phyloP scores from a whole-genome alignment of 129 eudicot genomes.

The Centella asiatica region DNA sequence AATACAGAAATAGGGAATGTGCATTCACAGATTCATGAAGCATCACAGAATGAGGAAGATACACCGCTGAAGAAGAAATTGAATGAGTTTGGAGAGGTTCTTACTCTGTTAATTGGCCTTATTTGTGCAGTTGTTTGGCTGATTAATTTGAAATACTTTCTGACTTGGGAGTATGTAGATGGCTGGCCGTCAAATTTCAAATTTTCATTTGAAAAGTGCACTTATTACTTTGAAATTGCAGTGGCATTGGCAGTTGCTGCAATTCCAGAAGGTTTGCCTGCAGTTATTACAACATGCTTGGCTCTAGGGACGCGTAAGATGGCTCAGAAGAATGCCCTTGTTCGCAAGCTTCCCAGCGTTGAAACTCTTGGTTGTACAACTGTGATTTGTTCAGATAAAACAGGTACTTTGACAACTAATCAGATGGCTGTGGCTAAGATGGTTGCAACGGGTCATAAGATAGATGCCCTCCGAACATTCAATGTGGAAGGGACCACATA shows the following conservation, averaged over 20 bases:
- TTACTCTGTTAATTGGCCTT: slow-evolving; percentile 65
- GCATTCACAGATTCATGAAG: slow-evolving; percentile 87
- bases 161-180: slow-evolving; percentile 68
- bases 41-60: slow-evolving; percentile 60
- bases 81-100: slow-evolving; percentile 84
- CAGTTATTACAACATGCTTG: slow-evolving; percentile 89
- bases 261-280: slow-evolving; percentile 91
- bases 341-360: slow-evolving; percentile 87
- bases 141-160: slow-evolving; percentile 70
- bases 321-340: slow-evolving; percentile 92
- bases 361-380: slow-evolving; percentile 98
- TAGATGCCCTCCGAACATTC: slow-evolving; percentile 32
- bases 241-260: slow-evolving; percentile 95
- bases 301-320: slow-evolving; percentile 93
- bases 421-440: slow-evolving; percentile 89
- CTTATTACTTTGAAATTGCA: slow-evolving; percentile 85
- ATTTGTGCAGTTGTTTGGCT: slow-evolving; percentile 84
- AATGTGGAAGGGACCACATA: slow-evolving; percentile 85
- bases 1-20: slow-evolving; percentile 73
- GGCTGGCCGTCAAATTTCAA: slow-evolving; percentile 83
- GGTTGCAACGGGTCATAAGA: slow-evolving; percentile 66
- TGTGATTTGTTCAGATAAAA: slow-evolving; percentile 87
- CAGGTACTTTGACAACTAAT: slow-evolving; percentile 81
- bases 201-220: slow-evolving; percentile 86
- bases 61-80: slow-evolving; percentile 80